Evolutionary conservation across 1,284 basidiomycete genomes (phyloP), one percentile per base, ranked within the genome.

Genomic region (Moesziomyces parantarcticus): DNA sequence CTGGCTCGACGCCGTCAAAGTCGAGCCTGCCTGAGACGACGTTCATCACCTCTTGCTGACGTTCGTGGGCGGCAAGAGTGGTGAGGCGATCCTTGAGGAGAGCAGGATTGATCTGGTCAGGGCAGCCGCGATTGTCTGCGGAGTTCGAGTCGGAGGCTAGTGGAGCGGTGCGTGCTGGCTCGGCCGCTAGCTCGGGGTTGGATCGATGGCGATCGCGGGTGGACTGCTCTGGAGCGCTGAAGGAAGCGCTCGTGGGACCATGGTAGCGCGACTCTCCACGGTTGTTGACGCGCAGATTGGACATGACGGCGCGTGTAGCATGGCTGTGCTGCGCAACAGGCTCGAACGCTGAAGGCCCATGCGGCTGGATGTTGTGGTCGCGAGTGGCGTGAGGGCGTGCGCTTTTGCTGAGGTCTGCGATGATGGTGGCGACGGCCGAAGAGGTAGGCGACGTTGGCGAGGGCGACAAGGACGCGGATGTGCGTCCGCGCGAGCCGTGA

Each of bases 1-100:
- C 80, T 6, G 80, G 76, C 10, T 71, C 66, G 18, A 77, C 68
- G 1, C 80, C 81, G 50, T 83, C 81, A 53, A 78, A 80, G 40
- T 82, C 81, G 23, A 81, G 61, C n/a, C 46, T 65, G 22, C 79
- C 81, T n/a, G 77, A 67, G 11, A 77, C 78, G 23, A 79, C 57
- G 52, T 80, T 76, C 43, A 81, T 69, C 21, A 80, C 53, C 51
- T 82, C 81, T 41, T 67, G 52, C 69, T 81, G 78, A 41, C 77
- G 42, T 41, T 72, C 74, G 29, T 66, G 58, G 0, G 78, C 77
- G 11, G 65, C 64, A 8, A 64, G 39, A 10, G 76, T 58, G 11
- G 71, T 80, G 34, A 79, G 54, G 29, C 65, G 47, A n/a, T 72
- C 70, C 39, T 62, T 68, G 49, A 70, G 51, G 32, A 39, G 6